These are phyloP conservation scores for Auricularia sp. DNA, from an alignment of 768 basidiomycete genomes.

Conservation along the genomic window DNA sequence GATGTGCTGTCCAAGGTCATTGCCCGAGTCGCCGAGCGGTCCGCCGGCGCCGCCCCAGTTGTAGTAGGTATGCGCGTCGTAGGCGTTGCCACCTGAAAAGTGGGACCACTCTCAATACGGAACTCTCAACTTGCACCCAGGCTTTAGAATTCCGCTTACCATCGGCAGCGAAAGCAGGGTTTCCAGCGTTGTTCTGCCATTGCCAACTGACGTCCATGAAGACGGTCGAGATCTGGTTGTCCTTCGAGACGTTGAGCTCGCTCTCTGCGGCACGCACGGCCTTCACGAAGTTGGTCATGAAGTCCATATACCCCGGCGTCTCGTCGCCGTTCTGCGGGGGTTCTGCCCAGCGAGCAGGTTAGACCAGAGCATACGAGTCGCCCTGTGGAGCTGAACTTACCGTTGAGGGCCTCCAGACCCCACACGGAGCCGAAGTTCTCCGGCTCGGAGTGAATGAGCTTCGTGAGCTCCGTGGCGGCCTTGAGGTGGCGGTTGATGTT, in stretches of 20 bases:
- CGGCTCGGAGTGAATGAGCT: background rate
- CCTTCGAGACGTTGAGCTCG: background rate
- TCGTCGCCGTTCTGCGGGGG: background rate
- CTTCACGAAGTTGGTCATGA: background rate
- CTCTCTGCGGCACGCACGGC: background rate
- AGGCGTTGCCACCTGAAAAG: background rate
- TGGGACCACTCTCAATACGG: no score
- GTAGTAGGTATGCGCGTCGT: slow-evolving; percentile 1
- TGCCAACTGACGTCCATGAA: background rate
- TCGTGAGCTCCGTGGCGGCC: background rate
- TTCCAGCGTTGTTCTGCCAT: background rate
- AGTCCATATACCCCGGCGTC: background rate
- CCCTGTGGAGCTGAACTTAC: background rate
- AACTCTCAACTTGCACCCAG: no score
- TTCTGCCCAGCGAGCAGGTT: background rate
- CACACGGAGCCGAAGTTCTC: background rate
- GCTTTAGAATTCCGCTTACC: background rate
- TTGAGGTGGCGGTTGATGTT: background rate
- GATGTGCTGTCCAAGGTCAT: background rate
- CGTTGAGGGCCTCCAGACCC: background rate
- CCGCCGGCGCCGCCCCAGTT: background rate
- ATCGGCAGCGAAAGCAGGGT: background rate
- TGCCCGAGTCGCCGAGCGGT: background rate
- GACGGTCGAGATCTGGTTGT: background rate
- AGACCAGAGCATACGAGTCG: background rate